A percentile compares a stretch with the other conserved stretches of the same genome.
Conservation (phyloP, 2,329 filamentous ascomycete genomes). For the Harringtonia lauricola region DNA sequence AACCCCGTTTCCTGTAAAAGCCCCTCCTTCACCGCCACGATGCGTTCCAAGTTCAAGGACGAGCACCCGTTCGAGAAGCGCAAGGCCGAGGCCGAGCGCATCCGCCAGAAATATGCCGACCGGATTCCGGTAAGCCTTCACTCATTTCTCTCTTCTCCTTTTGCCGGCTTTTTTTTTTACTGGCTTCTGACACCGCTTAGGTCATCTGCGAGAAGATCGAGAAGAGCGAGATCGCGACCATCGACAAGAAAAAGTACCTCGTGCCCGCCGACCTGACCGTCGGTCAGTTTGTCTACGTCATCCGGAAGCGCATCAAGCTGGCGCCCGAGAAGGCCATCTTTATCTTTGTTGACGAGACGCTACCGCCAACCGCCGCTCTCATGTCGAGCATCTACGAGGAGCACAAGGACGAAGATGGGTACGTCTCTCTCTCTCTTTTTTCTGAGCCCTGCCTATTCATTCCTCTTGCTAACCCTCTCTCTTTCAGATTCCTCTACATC, state of each 20-base stretch:
- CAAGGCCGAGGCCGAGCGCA: slow-evolving; percentile 98
- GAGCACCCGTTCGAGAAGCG: slow-evolving; percentile 99
- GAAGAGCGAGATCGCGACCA: slow-evolving; percentile 97
- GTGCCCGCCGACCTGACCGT: slow-evolving; percentile 96
- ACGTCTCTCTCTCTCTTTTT: slow-evolving; percentile 15
- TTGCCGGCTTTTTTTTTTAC: slow-evolving; percentile 3
- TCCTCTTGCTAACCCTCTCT: too few species aligned
- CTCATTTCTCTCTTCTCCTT: slow-evolving; percentile 2
- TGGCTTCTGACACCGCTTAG: slow-evolving; percentile 31
- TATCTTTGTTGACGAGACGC: slow-evolving; percentile 98
- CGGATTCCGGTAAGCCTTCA: slow-evolving; percentile 84
- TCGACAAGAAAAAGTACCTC: slow-evolving; percentile 99
- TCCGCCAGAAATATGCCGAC: slow-evolving; percentile 97
- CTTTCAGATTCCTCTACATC: slow-evolving; percentile 96
- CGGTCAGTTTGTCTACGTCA: slow-evolving; percentile 97
- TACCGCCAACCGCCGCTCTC: slow-evolving; percentile 89
- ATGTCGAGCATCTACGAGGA: slow-evolving; percentile 99
- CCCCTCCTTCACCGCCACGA: slow-evolving; percentile 38
- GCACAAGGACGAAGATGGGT: slow-evolving; percentile 79
- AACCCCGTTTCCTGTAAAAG: slow-evolving; percentile 3
- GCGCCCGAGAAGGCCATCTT: slow-evolving; percentile 99
- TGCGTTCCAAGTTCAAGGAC: slow-evolving; percentile 99
- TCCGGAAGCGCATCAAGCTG: slow-evolving; percentile 99
- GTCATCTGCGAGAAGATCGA: slow-evolving; percentile 99
- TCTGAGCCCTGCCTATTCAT: neutral